A percentile compares a stretch with the other conserved stretches of the same genome.
These are phyloP conservation scores for Dactylellina sp. DNA, from an alignment of 2,329 filamentous ascomycete genomes.

Conservation along the genomic window DNA sequence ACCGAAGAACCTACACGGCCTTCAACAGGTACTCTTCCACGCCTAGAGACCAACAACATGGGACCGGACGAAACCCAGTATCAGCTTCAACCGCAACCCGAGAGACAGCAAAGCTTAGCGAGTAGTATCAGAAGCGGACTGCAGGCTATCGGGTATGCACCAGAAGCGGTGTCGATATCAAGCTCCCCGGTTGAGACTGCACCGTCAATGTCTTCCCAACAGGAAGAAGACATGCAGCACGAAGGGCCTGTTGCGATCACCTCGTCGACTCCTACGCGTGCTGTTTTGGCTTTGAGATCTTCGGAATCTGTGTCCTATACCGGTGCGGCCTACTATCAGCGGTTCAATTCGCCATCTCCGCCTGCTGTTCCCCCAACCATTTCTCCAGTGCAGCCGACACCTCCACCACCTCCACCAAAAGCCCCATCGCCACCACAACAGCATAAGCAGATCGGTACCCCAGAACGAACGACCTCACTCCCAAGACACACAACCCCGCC, in stretches of 20 bases:
- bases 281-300: slow-evolving; percentile 38
- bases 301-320: slow-evolving; percentile 50
- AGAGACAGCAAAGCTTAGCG: slow-evolving; percentile 51
- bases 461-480: slow-evolving; percentile 37
- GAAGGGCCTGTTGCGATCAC: slow-evolving; percentile 41
- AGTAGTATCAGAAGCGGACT: slow-evolving; percentile 55
- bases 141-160: slow-evolving; percentile 52
- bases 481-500: slow-evolving; percentile 46
- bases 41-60: background rate
- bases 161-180: slow-evolving; percentile 42
- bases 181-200: slow-evolving; percentile 30
- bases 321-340: slow-evolving; percentile 48
- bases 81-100: slow-evolving; percentile 49
- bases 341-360: slow-evolving; percentile 45
- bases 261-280: slow-evolving; percentile 38
- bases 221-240: slow-evolving; percentile 8
- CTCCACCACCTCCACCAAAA: slow-evolving; percentile 13
- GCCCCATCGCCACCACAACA: slow-evolving; percentile 28
- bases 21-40: slow-evolving; percentile 15
- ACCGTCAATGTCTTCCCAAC: slow-evolving; percentile 1
- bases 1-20: slow-evolving; percentile 10
- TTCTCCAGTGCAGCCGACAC: slow-evolving; percentile 2
- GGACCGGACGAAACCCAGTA: slow-evolving; percentile 40
- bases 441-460: slow-evolving; percentile 10
- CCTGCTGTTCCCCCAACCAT: background rate